Evolutionary conservation across 2,329 filamentous ascomycete species (phyloP), one percentile per base, ranked within the genome.

Genomic region (Phaeosphaeriaceae sp.): DNA sequence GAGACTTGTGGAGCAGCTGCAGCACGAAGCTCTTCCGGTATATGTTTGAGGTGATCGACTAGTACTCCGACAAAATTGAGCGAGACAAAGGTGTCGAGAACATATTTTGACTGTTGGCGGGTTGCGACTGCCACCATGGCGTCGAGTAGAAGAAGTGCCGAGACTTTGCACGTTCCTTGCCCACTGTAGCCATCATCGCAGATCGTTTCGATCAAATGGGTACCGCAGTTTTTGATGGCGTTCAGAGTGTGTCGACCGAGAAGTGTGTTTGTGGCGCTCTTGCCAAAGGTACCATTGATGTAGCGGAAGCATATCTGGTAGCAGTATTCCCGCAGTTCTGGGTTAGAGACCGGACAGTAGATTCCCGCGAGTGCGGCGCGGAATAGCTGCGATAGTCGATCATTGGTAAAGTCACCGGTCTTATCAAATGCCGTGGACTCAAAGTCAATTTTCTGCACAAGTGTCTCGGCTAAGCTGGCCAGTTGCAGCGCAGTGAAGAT

Each of bases 161-260:
- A 90, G 3, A 96, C 88, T 72, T 96, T 91, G 76, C 92, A 96
- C 13, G 85, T 86, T 40, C 91, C 86, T 70, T 94, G 90, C 41
- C 93, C 92, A 58, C 90, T 89, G 75, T 93, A 94, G 20, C 93
- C 93, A 79, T 99, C 95, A 71, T 99, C 95, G 73, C 93, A 97
- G 45, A 97, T 84, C 24, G 92, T 88, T 67, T 94, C 92, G 59
- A 98, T 85, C 41, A 98, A 83, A 54, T 91, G 86, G 69, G 92
- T 91, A 41, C 95, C 93, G 46, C 92, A 88, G 4, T 89, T 87
- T 75, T 91, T 92, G 66, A 96, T 85, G 1, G 91, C 89, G 73
- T 91, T 85, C 42, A 88, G 83, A 48, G 80, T 87, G 60, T 88
- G 84, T 0, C 72, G 70, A n/a, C 74, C 70, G 17, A 78, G 68